Evolutionary conservation across 164 flowering plant genomes (phyloP).

Genomic region (Kalanchoe fedtschenkoi): DNA sequence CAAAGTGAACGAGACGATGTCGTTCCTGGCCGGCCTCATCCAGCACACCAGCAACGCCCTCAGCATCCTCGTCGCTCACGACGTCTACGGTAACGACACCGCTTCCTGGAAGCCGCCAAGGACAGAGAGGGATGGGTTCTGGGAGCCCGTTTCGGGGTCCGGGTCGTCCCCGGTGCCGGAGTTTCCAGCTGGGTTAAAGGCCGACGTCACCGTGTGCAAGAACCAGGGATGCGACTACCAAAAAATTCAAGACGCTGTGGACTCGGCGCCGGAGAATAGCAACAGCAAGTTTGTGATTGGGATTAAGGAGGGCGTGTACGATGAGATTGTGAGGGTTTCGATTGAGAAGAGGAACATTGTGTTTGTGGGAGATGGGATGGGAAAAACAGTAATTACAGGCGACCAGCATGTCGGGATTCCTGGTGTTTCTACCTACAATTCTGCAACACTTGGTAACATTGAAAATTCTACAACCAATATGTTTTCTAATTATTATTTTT

Average conservation of each 20-base stretch:
- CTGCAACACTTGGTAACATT: constrained; percentile 80
- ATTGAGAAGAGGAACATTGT: constrained; percentile 58
- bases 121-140: constrained; percentile 5
- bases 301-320: not conserved
- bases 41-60: not conserved
- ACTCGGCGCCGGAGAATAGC: not conserved
- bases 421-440: constrained; percentile 55
- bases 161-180: not conserved
- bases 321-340: constrained; percentile 20
- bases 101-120: not conserved
- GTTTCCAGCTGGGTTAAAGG: not conserved
- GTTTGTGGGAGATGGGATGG: constrained; percentile 81
- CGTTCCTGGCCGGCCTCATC: not conserved
- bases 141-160: not conserved
- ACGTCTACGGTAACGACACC: not conserved
- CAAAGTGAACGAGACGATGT: constrained; percentile 44
- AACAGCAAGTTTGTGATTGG: not conserved
- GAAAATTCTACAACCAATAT: constrained; percentile 34
- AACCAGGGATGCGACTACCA: not conserved
- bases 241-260: not conserved
- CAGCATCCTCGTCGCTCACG: not conserved
- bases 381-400: constrained; percentile 83
- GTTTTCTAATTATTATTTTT: constrained; percentile 17
- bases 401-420: constrained; percentile 28
- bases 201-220: not conserved